Evolutionary conservation across 2,329 filamentous ascomycete species (phyloP).

Genomic region (Uncinocarpus reesii): DNA sequence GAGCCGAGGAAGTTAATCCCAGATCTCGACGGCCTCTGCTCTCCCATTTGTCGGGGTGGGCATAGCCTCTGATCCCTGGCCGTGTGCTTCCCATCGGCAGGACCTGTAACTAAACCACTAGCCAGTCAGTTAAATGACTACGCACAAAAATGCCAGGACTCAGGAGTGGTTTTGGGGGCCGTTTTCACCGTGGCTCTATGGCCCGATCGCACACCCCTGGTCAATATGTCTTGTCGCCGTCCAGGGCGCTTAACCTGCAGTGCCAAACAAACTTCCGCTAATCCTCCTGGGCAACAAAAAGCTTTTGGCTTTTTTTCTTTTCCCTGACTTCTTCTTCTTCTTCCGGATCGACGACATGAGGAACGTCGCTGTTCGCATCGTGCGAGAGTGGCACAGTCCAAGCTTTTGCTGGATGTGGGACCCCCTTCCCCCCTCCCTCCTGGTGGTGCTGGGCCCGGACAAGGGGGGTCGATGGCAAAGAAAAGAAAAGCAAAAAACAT

Average conservation of each 20-base stretch:
- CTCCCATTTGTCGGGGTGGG: too few relatives aligned
- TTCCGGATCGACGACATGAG: constrained; percentile 11
- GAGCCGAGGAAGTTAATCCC: too few relatives aligned
- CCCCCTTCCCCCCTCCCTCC: background rate
- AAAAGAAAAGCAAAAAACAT: constrained; percentile 6
- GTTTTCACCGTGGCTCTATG: background rate
- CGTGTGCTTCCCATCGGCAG: too few relatives aligned
- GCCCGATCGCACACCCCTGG: constrained; percentile 4
- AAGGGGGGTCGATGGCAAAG: constrained; percentile 1
- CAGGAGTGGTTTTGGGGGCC: background rate
- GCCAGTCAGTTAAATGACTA: too few relatives aligned
- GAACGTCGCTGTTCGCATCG: constrained; percentile 11
- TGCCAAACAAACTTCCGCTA: background rate
- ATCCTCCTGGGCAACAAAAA: background rate
- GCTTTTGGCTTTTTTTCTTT: constrained; percentile 1
- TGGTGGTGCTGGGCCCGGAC: constrained; percentile 4
- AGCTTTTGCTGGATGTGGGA: constrained; percentile 11
- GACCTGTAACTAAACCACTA: too few relatives aligned
- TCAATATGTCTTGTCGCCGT: constrained; percentile 1
- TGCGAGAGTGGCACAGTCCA: constrained; percentile 13
- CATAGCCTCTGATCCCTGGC: too few relatives aligned
- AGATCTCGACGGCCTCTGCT: too few relatives aligned
- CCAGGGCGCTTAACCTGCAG: constrained; percentile 9
- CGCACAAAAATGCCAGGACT: too few relatives aligned
- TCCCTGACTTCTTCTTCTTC: background rate